Conservation (phyloP, 768 basidiomycete species). For the Tricholoma sp. region DNA sequence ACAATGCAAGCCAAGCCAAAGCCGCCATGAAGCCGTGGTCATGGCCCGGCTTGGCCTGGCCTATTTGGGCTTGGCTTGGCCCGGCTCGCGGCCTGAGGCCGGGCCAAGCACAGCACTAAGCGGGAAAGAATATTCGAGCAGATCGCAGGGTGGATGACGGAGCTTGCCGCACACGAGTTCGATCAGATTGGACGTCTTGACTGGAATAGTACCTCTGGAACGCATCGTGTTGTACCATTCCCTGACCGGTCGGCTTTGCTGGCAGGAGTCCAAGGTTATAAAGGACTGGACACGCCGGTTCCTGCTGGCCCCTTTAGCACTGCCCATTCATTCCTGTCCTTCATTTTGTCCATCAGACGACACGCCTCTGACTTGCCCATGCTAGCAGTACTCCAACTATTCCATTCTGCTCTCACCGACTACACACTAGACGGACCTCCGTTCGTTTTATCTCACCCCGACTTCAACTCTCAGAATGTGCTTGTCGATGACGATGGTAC, state of each 20-base stretch:
- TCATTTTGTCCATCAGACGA: not conserved
- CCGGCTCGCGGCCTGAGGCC: too few species aligned
- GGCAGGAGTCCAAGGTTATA: not conserved
- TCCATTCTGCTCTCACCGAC: conserved; percentile 10
- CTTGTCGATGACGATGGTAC: conserved; percentile 18
- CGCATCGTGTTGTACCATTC: not conserved
- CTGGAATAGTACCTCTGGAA: not conserved
- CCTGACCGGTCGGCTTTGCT: conserved; percentile 5
- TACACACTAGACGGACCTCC: conserved; percentile 17
- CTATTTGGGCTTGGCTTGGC: too few species aligned
- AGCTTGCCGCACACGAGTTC: conserved; percentile 6
- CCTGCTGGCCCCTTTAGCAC: not conserved
- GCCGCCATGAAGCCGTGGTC: too few species aligned
- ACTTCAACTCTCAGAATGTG: conserved; percentile 22
- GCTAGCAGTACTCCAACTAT: not conserved
- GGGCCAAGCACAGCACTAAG: not conserved
- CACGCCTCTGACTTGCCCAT: not conserved
- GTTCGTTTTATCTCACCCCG: conserved; percentile 19
- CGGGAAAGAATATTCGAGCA: conserved; percentile 7
- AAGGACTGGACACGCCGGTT: not conserved
- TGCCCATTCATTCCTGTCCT: not conserved
- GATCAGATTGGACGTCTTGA: not conserved
- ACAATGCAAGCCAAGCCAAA: too few species aligned
- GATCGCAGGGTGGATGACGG: conserved; percentile 7
- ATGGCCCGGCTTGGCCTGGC: too few species aligned